Base-by-base conservation (phyloP, 345 rosid species). In the Mercurialis annua region DNA sequence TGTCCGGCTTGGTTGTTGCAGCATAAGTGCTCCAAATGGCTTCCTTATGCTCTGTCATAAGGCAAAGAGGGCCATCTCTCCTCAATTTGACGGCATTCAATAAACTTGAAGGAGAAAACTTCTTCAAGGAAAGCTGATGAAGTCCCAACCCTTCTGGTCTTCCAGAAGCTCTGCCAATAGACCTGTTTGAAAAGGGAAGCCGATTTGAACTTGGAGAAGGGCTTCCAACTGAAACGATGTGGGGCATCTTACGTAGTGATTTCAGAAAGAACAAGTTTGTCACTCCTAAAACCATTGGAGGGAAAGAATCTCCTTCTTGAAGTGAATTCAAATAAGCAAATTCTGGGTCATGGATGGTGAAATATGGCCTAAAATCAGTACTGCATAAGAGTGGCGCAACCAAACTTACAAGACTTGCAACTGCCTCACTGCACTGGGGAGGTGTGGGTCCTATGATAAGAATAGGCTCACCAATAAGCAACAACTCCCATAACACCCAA, bases 1-100 rank as follows among this genome's bases (percentile, higher is more conserved):
- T 94, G 80, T 94, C 99, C 5, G 97, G 99, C 80, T 91, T 91
- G 4, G 96, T 94, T 69, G 88, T 77, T 57, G 98, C 82, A 59
- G 83, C 63, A 71, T 91, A 89, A 67, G 83, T 80, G 70, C 90
- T 94, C 99, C 99, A 94, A 34, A 94, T 67, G 70, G 98, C 98
- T 85, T 94, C 99, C 86, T 86, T 94, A 73, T 94, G 99, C 77
- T 91, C 99, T 33, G 96, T 84, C 98, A 94, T 91, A 67, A 94
- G 95, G 82, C 96, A 86, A 44, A 94, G 81, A 40, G 99, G 99
- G 38, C 99, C 98, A 58, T 94, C 99, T 78, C 99, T 81, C 73
- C 89, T 89, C 69, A 89, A 76, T 75, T 85, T 94, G 76, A 91
- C 93, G 14, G 85, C 93, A 74, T 79, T 89, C 74, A 94, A 78